A percentile compares a stretch with the other conserved stretches of the same genome.
Evolutionary conservation across 805 yeast genomes (phyloP).

Genomic region (Pichia paraexigua): DNA sequence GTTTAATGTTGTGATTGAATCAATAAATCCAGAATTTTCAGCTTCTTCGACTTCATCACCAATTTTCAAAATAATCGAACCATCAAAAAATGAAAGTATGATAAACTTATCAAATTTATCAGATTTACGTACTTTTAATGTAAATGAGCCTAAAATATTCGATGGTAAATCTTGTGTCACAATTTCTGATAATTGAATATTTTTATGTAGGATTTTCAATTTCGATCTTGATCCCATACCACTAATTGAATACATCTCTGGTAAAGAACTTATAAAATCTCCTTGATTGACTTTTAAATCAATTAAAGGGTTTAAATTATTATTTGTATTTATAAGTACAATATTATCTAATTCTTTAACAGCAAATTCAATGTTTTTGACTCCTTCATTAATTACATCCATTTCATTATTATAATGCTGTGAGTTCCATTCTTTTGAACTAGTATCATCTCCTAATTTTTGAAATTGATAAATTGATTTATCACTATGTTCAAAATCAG

Average conservation of each 20-base stretch:
- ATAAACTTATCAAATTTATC: constrained; percentile 54
- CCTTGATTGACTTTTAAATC: constrained; percentile 32
- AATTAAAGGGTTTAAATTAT: constrained; percentile 46
- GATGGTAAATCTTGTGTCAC: constrained; percentile 75
- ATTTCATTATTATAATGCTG: constrained; percentile 29
- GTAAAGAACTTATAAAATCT: constrained; percentile 27
- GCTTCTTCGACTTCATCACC: constrained; percentile 79
- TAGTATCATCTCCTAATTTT: constrained; percentile 51
- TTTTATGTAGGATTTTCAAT: constrained; percentile 44
- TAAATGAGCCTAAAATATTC: constrained; percentile 53
- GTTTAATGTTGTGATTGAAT: constrained; percentile 52
- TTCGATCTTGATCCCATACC: constrained; percentile 40
- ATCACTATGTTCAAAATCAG: constrained; percentile 54
- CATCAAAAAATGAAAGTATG: constrained; percentile 54
- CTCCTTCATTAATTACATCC: constrained; percentile 20
- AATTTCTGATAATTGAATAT: constrained; percentile 50
- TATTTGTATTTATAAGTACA: constrained; percentile 44
- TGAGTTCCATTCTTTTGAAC: constrained; percentile 29
- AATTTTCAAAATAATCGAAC: constrained; percentile 65
- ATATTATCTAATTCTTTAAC: constrained; percentile 45
- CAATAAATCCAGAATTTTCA: constrained; percentile 46
- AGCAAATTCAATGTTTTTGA: constrained; percentile 18
- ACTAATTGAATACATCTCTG: constrained; percentile 34
- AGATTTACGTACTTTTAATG: constrained; percentile 40
- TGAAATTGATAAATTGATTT: constrained; percentile 74